Percentiles rank a stretch among this genome's conserved stretches.
These are phyloP conservation scores for Amphibolis antarctica DNA, from an alignment of 106 monocot species.

Conservation along the genomic window DNA sequence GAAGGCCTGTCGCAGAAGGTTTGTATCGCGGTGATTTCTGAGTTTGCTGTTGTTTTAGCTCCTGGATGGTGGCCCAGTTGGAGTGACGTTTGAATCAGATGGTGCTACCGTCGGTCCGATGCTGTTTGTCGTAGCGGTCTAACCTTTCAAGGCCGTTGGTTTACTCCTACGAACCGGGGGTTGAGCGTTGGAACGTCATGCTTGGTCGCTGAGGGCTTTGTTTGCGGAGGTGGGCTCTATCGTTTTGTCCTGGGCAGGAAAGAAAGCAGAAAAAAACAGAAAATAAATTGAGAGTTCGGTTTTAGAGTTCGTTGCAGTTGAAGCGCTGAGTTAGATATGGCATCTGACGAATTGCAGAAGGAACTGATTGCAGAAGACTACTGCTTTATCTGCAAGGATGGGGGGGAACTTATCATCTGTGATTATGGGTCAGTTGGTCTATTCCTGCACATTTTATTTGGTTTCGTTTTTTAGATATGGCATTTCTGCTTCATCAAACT, in stretches of 20 bases:
- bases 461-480: not conserved
- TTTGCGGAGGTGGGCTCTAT: no score
- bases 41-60: no score
- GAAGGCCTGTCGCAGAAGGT: no score
- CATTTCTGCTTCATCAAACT: not conserved
- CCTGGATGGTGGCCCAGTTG: no score
- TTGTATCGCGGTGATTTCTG: no score
- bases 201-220: no score
- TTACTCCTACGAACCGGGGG: not conserved
- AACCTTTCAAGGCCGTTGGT: no score
- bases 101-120: no score
- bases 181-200: not conserved
- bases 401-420: conserved; percentile 8
- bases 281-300: not conserved
- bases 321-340: not conserved
- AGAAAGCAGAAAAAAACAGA: no score
- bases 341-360: not conserved
- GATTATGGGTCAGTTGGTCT: conserved; percentile 5
- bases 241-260: no score
- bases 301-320: not conserved
- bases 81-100: no score
- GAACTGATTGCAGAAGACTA: conserved; percentile 9
- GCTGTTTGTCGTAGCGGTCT: no score
- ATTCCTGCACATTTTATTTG: not conserved
- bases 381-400: conserved; percentile 23